Evolutionary conservation across 495 filamentous ascomycete species (phyloP).

Genomic region (Cairneyella variabilis): DNA sequence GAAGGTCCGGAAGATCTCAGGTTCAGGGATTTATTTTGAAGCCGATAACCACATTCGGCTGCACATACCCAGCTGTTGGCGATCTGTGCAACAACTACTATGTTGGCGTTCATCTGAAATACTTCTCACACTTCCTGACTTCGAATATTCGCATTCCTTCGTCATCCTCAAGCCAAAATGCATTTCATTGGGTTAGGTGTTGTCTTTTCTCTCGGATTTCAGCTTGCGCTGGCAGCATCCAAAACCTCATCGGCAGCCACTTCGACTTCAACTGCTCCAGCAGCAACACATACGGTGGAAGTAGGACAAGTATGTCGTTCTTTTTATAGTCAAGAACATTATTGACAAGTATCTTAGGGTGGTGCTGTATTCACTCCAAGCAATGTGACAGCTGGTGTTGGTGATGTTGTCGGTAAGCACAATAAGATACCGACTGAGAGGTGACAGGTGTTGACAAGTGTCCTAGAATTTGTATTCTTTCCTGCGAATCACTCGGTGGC

Average conservation of each 20-base stretch:
- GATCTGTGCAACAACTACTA: no score
- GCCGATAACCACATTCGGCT: no score
- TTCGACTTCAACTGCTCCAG: not conserved
- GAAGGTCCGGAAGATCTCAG: no score
- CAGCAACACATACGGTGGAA: not conserved
- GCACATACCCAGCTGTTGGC: no score
- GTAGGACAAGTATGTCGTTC: constrained; percentile 5
- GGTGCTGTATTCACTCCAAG: constrained; percentile 15
- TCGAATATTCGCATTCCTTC: not conserved
- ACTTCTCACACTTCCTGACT: not conserved
- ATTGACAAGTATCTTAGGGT: constrained; percentile 7
- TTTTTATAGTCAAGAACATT: not conserved
- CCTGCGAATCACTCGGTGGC: constrained; percentile 57
- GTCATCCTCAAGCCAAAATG: not conserved
- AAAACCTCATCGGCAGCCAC: not conserved
- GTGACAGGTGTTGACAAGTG: not conserved
- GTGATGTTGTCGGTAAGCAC: constrained; percentile 18
- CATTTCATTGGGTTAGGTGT: not conserved
- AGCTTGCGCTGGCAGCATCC: not conserved
- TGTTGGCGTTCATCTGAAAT: not conserved
- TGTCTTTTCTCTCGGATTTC: not conserved
- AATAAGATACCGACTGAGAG: not conserved
- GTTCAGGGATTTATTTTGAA: no score
- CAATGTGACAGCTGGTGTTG: constrained; percentile 10
- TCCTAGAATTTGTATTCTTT: constrained; percentile 53